Conservation (phyloP, 164 flowering plant genomes). For the Dillenia suffruticosa region DNA sequence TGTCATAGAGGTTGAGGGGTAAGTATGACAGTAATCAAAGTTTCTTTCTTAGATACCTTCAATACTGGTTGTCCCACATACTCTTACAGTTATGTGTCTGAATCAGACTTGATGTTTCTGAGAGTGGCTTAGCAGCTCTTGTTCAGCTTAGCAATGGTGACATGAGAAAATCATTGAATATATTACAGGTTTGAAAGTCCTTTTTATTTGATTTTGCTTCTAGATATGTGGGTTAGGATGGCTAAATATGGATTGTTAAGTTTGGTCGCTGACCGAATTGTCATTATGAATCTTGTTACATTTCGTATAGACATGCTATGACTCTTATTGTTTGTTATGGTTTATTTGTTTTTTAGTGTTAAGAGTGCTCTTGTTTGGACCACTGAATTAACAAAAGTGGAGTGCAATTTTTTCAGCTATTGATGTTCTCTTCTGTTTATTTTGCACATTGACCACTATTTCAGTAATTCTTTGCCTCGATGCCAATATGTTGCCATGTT, state of each 20-base stretch:
- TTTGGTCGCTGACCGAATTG: background rate
- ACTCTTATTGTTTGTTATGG: no score
- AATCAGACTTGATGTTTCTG: constrained; percentile 78
- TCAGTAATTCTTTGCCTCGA: no score
- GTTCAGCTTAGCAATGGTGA: constrained; percentile 94
- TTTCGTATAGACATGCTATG: no score
- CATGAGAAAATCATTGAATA: constrained; percentile 98
- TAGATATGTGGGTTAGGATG: background rate
- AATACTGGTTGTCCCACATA: no score
- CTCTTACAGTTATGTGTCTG: constrained; percentile 1
- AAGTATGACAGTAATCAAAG: constrained; percentile 8
- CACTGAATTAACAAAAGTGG: no score
- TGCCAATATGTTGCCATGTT: no score
- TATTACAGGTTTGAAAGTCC: constrained; percentile 68
- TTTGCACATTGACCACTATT: no score
- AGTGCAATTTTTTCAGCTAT: no score
- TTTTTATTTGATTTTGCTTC: background rate
- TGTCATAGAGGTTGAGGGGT: constrained; percentile 81
- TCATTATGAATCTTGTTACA: no score
- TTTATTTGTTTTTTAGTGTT: no score
- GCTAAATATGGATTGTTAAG: background rate
- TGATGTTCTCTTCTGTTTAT: no score
- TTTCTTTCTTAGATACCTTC: background rate
- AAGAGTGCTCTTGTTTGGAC: no score
- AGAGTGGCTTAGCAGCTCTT: constrained; percentile 75